phyloP scores from a whole-genome alignment of 2,329 filamentous ascomycete genomes.

The Chaetomiaceae sp. region DNA sequence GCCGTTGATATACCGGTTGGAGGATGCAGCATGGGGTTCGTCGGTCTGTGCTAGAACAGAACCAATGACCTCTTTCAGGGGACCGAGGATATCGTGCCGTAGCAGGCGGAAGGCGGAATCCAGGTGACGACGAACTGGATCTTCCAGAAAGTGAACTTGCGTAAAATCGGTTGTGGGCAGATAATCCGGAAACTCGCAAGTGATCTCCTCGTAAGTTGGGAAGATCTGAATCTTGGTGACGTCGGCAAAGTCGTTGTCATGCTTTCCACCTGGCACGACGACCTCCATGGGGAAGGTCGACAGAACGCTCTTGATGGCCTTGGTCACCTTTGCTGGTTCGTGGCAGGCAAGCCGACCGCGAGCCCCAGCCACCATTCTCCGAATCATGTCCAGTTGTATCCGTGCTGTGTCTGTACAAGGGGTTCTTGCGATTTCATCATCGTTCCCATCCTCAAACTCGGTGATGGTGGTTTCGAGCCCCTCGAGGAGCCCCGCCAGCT shows the following conservation, averaged over 20 bases:
- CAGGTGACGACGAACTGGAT: slow-evolving; percentile 18
- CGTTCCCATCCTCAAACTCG: neutral
- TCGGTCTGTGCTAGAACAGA: neutral
- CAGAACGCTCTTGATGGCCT: neutral
- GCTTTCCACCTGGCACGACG: slow-evolving; percentile 29
- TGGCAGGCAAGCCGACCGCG: neutral
- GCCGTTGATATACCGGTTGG: neutral
- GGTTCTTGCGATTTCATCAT: neutral
- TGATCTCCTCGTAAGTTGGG: slow-evolving; percentile 39
- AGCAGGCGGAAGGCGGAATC: slow-evolving; percentile 18
- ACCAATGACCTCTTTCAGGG: slow-evolving; percentile 17
- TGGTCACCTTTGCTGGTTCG: neutral
- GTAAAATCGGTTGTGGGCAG: slow-evolving; percentile 34
- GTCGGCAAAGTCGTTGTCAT: slow-evolving; percentile 41
- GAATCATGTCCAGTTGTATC: neutral
- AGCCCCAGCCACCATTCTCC: slow-evolving; percentile 5
- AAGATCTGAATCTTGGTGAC: slow-evolving; percentile 39
- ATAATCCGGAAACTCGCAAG: slow-evolving; percentile 32
- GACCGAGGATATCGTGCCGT: slow-evolving; percentile 16
- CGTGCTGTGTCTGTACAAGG: neutral
- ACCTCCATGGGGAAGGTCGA: slow-evolving; percentile 30
- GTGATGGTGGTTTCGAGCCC: neutral
- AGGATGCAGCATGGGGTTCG: neutral
- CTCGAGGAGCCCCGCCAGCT: neutral
- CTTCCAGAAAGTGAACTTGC: slow-evolving; percentile 33